Base-by-base conservation (phyloP, 202 grass and related monocot species). In the Panicum hallii region DNA sequence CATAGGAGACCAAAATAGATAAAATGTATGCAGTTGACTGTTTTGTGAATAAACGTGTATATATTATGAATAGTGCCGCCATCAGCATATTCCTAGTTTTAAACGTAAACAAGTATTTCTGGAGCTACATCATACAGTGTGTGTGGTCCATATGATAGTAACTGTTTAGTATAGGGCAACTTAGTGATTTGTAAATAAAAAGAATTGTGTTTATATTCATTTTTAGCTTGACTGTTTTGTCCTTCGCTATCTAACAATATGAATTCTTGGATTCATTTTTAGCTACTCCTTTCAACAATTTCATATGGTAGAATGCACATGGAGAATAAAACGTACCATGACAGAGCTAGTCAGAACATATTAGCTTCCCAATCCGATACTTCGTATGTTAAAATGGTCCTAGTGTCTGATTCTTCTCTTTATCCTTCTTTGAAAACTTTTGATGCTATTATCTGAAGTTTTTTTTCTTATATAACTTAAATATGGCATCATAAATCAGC, bases 21-120 rank as follows among this genome's bases (percentile, higher is more conserved):
- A 44, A 67, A 55, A 55, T 55, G 56, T 10, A 58, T 22, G 20
- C 2, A 9, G 45, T 9, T n/a, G 6, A 54, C 30, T 78, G 4
- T 45, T 67, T 66, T 80, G 11, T 45, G 23, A 44, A 56, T 40
- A 63, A 71, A 30, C 5, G 69, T 49, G 69, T 68, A 77, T 20
- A 40, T 60, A n/a, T 57, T 57, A 15, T 9, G 26, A 50, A 53
- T 40, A 19, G 7, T 42, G 43, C 56, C 3, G 56, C 5, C 60
- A 63, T 50, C 41, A 44, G 26, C 13, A 2, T 32, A 56, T 34
- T 45, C 48, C 48, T 68, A 45, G 11, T 56, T 84, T 46, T 55
- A 54, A 54, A 55, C n/a, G 11, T 6, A 34, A 61, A 49, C 8
- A 26, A 13, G 43, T 70, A 9, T 63, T 60, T 85, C 6, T 15